A percentile compares a stretch with the other conserved stretches of the same genome.
Conservation (phyloP, 176 grass and related monocot species). For the Panicum miliaceum region DNA sequence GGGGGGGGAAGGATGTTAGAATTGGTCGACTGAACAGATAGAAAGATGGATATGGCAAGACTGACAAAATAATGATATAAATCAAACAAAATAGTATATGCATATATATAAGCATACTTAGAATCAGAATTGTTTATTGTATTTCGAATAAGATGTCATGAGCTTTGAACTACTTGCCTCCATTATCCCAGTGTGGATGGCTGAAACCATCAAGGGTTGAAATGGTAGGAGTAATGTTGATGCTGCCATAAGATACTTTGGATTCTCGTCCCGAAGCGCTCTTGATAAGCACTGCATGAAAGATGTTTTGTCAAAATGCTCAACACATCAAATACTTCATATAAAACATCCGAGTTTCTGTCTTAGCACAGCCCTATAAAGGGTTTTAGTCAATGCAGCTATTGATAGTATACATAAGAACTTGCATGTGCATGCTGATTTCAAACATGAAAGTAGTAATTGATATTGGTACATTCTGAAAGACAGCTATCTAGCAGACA, state of each 20-base stretch:
- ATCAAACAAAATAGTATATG: neutral
- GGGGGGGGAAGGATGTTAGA: neutral
- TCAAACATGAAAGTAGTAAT: neutral
- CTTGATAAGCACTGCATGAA: slow-evolving; percentile 79
- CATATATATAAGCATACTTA: neutral
- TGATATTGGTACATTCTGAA: neutral
- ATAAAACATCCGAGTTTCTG: slow-evolving; percentile 12
- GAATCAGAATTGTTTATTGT: neutral
- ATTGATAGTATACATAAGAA: neutral
- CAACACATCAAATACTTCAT: slow-evolving; percentile 14
- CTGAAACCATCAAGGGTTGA: slow-evolving; percentile 94
- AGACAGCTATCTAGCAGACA: neutral
- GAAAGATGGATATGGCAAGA: slow-evolving; percentile 8
- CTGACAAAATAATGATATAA: neutral
- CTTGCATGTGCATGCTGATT: neutral
- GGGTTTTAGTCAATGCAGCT: neutral
- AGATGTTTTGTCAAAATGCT: slow-evolving; percentile 26
- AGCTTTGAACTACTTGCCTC: slow-evolving; percentile 69
- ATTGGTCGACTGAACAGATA: neutral
- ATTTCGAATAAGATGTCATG: neutral
- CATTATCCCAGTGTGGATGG: slow-evolving; percentile 90
- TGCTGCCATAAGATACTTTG: slow-evolving; percentile 85
- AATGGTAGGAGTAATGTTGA: slow-evolving; percentile 90
- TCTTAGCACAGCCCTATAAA: slow-evolving; percentile 20
- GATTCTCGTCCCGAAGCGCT: slow-evolving; percentile 81